phyloP scores from a whole-genome alignment of 1,284 basidiomycete genomes.

The Trametes pubescens region DNA sequence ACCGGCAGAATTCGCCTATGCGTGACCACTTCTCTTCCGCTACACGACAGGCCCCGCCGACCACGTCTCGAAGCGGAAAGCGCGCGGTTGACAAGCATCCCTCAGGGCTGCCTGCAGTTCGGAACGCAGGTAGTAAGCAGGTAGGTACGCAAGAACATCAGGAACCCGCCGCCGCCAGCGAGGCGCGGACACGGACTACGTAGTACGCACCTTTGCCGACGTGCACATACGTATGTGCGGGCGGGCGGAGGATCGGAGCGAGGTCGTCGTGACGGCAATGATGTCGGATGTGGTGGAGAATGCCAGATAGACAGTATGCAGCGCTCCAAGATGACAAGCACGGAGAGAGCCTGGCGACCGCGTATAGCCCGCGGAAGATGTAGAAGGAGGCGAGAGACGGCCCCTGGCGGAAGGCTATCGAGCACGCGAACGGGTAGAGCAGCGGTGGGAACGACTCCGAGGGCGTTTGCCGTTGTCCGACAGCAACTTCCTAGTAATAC shows the following conservation, averaged over 20 bases:
- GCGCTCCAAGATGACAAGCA: conserved; percentile 1
- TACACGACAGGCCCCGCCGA: not conserved
- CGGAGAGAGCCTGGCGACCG: not conserved
- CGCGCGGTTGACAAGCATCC: not conserved
- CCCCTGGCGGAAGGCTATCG: too few species aligned
- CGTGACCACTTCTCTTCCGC: not conserved
- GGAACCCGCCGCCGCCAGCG: not conserved
- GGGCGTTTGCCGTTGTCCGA: too few species aligned
- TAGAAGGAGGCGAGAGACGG: not conserved
- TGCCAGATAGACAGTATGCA: not conserved
- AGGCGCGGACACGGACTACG: not conserved
- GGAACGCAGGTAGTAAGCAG: not conserved
- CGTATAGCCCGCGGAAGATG: not conserved
- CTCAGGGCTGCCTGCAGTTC: not conserved
- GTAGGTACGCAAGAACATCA: not conserved
- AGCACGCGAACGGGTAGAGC: too few species aligned
- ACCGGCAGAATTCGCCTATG: not conserved
- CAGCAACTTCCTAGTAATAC: too few species aligned
- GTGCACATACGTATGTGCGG: not conserved
- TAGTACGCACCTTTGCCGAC: not conserved
- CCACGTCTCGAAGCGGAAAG: not conserved
- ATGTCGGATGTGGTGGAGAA: not conserved
- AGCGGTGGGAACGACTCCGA: too few species aligned
- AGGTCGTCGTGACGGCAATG: not conserved
- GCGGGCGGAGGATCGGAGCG: too few species aligned